Conservation (phyloP, 2,329 filamentous ascomycete genomes). For the Aspergillus nomiae region DNA sequence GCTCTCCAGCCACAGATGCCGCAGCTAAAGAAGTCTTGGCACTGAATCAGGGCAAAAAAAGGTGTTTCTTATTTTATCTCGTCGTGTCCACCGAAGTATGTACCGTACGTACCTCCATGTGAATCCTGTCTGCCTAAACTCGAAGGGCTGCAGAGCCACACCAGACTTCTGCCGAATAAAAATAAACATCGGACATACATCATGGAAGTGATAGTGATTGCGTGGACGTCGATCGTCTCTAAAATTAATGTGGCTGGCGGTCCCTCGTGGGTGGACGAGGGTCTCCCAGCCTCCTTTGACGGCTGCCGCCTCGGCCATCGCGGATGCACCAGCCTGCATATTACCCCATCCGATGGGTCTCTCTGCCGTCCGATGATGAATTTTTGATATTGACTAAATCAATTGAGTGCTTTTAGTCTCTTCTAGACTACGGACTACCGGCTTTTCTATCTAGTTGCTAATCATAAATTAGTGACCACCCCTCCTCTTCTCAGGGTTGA, state of each 20-base stretch:
- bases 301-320: conserved; percentile 16
- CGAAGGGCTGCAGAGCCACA: neutral
- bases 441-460: neutral
- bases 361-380: conserved; percentile 20
- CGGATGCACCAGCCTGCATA: conserved; percentile 23
- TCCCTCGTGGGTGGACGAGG: conserved; percentile 7
- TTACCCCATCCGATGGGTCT: conserved; percentile 17
- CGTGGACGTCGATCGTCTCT: conserved; percentile 10
- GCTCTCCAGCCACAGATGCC: conserved; percentile 5
- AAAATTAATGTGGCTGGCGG: conserved; percentile 22
- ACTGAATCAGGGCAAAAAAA: neutral
- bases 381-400: conserved; percentile 1
- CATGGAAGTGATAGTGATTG: conserved; percentile 1
- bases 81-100: neutral
- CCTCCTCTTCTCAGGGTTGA: neutral
- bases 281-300: conserved; percentile 26
- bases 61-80: neutral
- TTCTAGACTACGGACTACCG: neutral
- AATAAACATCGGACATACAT: neutral
- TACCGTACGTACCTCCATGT: neutral
- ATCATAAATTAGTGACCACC: conserved; percentile 11
- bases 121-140: conserved; percentile 3
- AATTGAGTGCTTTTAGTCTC: conserved; percentile 3
- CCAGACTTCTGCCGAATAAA: neutral
- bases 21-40: conserved; percentile 5